These are phyloP conservation scores for Tuber borchii DNA, from an alignment of 495 filamentous ascomycete species.

Conservation along the genomic window DNA sequence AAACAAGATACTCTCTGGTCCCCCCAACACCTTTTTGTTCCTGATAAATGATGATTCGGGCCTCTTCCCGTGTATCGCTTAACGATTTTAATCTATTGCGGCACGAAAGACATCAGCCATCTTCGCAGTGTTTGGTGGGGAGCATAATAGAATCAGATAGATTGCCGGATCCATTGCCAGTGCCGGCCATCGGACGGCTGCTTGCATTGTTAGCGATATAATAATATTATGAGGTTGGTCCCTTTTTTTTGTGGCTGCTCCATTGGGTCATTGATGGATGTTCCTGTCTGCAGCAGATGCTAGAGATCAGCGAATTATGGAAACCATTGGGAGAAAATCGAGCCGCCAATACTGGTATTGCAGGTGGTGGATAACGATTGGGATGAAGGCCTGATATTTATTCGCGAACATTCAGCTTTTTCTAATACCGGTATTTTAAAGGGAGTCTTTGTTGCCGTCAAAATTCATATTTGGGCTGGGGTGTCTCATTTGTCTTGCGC, in stretches of 20 bases:
- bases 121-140: not conserved
- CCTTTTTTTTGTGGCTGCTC: not conserved
- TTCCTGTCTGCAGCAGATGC: not conserved
- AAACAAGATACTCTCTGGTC: not conserved
- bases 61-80: not conserved
- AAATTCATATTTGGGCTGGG: not conserved
- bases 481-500: not conserved
- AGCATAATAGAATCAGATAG: not conserved
- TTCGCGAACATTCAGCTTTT: not conserved
- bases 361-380: not conserved
- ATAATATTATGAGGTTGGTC: not conserved
- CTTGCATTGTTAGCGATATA: not conserved
- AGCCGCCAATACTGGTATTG: not conserved
- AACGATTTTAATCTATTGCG: not conserved
- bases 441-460: not conserved
- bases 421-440: not conserved
- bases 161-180: not conserved
- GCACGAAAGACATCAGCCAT: not conserved
- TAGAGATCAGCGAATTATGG: not conserved
- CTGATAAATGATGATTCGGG: not conserved
- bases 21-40: not conserved
- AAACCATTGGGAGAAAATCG: not conserved
- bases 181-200: not conserved
- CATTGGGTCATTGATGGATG: not conserved
- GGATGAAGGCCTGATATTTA: not conserved